phyloP scores from a whole-genome alignment of 768 basidiomycete genomes.

The Scleroderma bovista region DNA sequence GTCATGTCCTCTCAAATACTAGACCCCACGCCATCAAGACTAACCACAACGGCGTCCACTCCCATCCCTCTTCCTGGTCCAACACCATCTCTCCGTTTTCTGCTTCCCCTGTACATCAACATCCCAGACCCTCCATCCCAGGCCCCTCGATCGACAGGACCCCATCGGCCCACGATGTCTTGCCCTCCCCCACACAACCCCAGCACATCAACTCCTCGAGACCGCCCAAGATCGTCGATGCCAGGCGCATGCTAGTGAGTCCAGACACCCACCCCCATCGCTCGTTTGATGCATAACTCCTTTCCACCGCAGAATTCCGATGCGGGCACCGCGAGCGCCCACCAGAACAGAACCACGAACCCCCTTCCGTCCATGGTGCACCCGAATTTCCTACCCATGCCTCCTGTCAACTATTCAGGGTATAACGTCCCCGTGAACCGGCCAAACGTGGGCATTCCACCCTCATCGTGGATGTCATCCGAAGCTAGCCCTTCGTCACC shows the following conservation, averaged over 20 bases:
- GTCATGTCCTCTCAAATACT: conserved; percentile 15
- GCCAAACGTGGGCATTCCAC: conserved; percentile 52
- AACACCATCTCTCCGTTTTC: conserved; percentile 17
- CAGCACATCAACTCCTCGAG: conserved; percentile 6
- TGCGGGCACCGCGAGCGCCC: conserved; percentile 12
- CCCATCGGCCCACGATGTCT: conserved; percentile 19
- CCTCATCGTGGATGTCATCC: conserved; percentile 84
- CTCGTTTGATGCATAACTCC: background rate
- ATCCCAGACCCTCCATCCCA: conserved; percentile 21
- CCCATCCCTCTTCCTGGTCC: conserved; percentile 20
- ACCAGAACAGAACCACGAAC: conserved; percentile 7
- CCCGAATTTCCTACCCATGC: conserved; percentile 16
- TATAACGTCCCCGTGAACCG: conserved; percentile 40
- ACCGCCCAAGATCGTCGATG: conserved; percentile 9
- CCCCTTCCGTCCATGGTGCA: conserved; percentile 8
- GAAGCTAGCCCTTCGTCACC: conserved; percentile 43
- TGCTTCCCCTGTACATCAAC: conserved; percentile 15
- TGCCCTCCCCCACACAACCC: conserved; percentile 6
- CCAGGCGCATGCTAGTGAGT: conserved; percentile 16
- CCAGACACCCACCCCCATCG: background rate
- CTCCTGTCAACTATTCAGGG: conserved; percentile 16
- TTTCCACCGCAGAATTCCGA: conserved; percentile 12
- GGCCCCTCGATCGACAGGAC: conserved; percentile 13
- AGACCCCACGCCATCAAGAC: conserved; percentile 13
- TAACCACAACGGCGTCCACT: conserved; percentile 18